A percentile compares a stretch with the other conserved stretches of the same genome.
Evolutionary conservation across 2,329 filamentous ascomycete species (phyloP).

Genomic region (Venturia nashicola): DNA sequence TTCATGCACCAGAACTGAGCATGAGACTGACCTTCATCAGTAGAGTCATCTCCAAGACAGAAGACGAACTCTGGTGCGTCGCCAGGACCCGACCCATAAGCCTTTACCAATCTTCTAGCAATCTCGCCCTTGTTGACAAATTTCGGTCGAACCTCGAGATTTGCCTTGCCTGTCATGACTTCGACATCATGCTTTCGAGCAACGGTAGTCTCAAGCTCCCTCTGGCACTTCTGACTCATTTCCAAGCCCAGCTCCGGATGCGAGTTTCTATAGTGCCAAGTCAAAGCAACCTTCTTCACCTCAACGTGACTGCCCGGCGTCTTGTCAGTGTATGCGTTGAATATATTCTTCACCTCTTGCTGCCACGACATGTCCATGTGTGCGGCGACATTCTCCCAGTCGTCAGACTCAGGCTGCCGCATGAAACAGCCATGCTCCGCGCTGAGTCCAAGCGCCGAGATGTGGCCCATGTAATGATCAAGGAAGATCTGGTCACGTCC

Average conservation of each 20-base stretch:
- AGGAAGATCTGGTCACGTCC: constrained; percentile 89
- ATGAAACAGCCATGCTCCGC: constrained; percentile 97
- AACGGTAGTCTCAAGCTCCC: constrained; percentile 66
- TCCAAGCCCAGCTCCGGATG: constrained; percentile 75
- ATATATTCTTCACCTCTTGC: constrained; percentile 67
- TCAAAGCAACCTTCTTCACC: constrained; percentile 83
- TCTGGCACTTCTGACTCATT: constrained; percentile 70
- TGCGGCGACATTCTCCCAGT: constrained; percentile 85
- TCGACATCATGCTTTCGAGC: constrained; percentile 66
- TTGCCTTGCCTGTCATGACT: constrained; percentile 94
- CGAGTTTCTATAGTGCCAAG: constrained; percentile 92
- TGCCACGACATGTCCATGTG: constrained; percentile 89
- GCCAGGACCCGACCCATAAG: constrained; percentile 40
- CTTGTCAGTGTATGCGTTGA: constrained; percentile 77
- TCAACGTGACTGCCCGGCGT: constrained; percentile 86
- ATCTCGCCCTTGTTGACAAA: constrained; percentile 99
- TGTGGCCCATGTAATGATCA: constrained; percentile 84
- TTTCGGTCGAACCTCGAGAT: constrained; percentile 88
- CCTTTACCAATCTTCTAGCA: constrained; percentile 65
- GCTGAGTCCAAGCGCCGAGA: constrained; percentile 77
- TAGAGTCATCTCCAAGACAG: constrained; percentile 90
- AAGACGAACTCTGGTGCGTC: constrained; percentile 57
- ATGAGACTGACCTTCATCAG: constrained; percentile 67
- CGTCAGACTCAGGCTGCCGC: constrained; percentile 58
- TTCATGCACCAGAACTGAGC: neutral